Percentiles rank a stretch among this genome's conserved stretches.
Conservation (phyloP, 345 rosid species). For the Melastoma malabathricum region DNA sequence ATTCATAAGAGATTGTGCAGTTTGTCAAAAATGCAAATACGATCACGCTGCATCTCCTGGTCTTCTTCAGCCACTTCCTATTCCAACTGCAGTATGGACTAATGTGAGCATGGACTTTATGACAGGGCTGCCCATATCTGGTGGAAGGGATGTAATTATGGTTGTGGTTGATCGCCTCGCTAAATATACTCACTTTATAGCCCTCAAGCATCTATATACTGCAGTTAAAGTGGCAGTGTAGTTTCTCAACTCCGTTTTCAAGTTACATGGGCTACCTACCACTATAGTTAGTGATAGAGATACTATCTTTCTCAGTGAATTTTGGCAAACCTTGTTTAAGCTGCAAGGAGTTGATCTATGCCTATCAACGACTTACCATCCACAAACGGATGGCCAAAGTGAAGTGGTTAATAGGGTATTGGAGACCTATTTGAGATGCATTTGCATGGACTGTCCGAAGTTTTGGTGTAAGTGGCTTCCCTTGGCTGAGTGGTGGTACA, state of each 20-base stretch:
- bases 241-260: not conserved
- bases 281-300: not conserved
- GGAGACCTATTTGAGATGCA: not conserved
- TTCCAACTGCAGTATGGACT: not conserved
- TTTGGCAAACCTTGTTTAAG: not conserved
- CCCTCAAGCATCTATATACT: not conserved
- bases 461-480: not conserved
- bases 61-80: not conserved
- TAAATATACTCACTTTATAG: not conserved
- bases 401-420: not conserved
- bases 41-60: not conserved
- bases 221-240: not conserved
- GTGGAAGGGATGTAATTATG: not conserved
- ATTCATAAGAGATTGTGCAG: not conserved
- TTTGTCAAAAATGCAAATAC: not conserved
- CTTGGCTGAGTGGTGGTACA: conserved; percentile 2
- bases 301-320: not conserved
- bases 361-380: not conserved
- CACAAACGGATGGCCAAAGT: not conserved
- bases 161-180: conserved; percentile 2
- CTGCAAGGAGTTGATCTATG: not conserved
- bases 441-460: not conserved
- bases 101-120: not conserved
- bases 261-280: not conserved
- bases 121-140: not conserved